These are phyloP conservation scores for Tuber indicum DNA, from an alignment of 495 filamentous ascomycete genomes.

Conservation along the genomic window DNA sequence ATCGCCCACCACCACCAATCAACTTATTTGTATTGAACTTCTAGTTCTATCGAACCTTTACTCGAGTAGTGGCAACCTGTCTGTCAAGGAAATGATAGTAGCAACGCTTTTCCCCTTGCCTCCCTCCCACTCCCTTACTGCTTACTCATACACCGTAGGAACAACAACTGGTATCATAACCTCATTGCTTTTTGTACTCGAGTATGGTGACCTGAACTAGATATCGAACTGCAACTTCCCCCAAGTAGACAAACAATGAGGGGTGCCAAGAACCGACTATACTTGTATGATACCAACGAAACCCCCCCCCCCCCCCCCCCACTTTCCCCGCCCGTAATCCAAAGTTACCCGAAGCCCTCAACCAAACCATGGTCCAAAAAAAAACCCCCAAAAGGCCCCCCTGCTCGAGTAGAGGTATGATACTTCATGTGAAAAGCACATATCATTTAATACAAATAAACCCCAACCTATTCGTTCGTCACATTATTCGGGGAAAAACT, in stretches of 20 bases:
- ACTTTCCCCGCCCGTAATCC: background rate
- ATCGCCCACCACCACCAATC: background rate
- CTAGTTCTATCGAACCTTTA: too few relatives aligned
- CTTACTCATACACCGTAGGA: background rate
- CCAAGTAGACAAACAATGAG: background rate
- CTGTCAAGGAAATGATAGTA: background rate
- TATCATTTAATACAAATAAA: background rate
- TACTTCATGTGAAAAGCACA: background rate
- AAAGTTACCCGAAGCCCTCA: background rate
- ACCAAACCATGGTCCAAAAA: background rate
- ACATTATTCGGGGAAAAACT: background rate
- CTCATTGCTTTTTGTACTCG: background rate
- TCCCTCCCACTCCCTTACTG: background rate
- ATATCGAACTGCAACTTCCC: background rate
- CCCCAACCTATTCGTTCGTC: background rate
- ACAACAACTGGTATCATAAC: background rate
- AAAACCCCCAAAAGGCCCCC: too few relatives aligned
- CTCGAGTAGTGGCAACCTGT: too few relatives aligned
- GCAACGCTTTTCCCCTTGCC: background rate
- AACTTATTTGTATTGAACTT: background rate
- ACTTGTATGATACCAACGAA: background rate
- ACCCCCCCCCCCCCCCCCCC: too few relatives aligned
- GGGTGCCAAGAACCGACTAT: background rate
- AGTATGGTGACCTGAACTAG: background rate
- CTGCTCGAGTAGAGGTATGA: background rate